Percentiles rank a stretch among this genome's conserved stretches.
Conservation (phyloP, 1,284 basidiomycete genomes). For the Apiotrichum siamense region DNA sequence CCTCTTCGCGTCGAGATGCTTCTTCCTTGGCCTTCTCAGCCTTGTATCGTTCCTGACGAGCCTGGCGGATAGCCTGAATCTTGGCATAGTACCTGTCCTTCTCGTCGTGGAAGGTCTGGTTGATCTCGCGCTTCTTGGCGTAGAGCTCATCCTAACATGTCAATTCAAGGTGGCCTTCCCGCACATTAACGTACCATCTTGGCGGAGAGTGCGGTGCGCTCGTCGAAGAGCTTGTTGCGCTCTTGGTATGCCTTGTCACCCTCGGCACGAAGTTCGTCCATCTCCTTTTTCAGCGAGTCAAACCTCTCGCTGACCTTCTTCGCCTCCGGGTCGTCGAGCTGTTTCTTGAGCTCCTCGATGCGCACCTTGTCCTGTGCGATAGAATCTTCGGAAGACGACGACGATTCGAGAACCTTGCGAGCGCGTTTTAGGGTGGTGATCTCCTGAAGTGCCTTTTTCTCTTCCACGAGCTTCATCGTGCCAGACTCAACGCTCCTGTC, state of each 20-base stretch:
- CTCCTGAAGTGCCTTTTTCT: slow-evolving; percentile 89
- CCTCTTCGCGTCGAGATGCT: slow-evolving; percentile 71
- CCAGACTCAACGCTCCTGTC: slow-evolving; percentile 90
- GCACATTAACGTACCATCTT: slow-evolving; percentile 50
- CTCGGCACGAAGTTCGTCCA: slow-evolving; percentile 79
- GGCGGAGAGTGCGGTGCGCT: slow-evolving; percentile 69
- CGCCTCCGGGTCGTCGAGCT: slow-evolving; percentile 85
- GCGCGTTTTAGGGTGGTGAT: slow-evolving; percentile 67
- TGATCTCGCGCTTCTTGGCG: slow-evolving; percentile 69
- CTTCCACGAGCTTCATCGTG: slow-evolving; percentile 85
- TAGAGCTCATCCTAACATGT: slow-evolving; percentile 60
- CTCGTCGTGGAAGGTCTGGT: slow-evolving; percentile 65
- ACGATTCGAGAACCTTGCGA: slow-evolving; percentile 67
- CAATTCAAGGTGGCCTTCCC: neutral
- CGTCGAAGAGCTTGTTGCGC: slow-evolving; percentile 78
- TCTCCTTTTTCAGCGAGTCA: slow-evolving; percentile 75
- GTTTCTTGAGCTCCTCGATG: slow-evolving; percentile 74
- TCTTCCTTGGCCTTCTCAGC: slow-evolving; percentile 79
- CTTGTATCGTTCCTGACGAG: slow-evolving; percentile 71
- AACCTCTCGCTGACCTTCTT: slow-evolving; percentile 77
- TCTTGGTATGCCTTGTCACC: slow-evolving; percentile 77
- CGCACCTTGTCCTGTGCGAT: slow-evolving; percentile 74
- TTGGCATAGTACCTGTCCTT: slow-evolving; percentile 76
- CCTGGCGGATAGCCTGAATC: slow-evolving; percentile 67
- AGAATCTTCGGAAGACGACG: slow-evolving; percentile 74